Conservation (phyloP, 1,284 basidiomycete species). For the Ganoderma lingzhi region DNA sequence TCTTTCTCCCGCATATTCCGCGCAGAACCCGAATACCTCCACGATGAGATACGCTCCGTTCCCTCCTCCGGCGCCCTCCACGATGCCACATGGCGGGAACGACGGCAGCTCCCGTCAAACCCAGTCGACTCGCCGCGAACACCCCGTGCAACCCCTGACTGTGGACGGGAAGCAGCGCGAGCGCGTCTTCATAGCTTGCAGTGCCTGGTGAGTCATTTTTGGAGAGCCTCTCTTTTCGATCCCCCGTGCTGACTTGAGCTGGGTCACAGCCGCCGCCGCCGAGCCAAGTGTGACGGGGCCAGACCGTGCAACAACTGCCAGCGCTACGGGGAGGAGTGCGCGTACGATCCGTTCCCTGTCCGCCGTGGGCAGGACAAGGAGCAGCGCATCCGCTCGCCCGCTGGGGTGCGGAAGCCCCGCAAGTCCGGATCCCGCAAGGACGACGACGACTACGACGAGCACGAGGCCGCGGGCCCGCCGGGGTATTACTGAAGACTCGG, state of each 20-base stretch:
- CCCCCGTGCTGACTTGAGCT: neutral
- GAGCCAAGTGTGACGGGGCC: conserved; percentile 39
- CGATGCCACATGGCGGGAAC: neutral
- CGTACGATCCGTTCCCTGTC: conserved; percentile 24
- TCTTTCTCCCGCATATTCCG: neutral
- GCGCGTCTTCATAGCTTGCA: conserved; percentile 29
- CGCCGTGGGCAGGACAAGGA: conserved; percentile 32
- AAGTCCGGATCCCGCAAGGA: conserved; percentile 3
- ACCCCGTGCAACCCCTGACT: conserved; percentile 22
- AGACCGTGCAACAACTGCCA: conserved; percentile 38
- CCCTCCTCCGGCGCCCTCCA: neutral
- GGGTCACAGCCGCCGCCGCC: conserved; percentile 28
- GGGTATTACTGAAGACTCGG: neutral
- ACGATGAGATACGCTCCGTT: conserved; percentile 1
- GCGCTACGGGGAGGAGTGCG: conserved; percentile 24
- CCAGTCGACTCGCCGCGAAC: conserved; percentile 16
- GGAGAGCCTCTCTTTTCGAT: neutral
- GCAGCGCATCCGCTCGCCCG: conserved; percentile 28
- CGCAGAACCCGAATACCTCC: neutral
- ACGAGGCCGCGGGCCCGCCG: neutral
- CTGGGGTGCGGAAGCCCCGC: conserved; percentile 21
- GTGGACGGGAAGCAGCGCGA: conserved; percentile 29
- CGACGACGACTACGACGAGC: neutral
- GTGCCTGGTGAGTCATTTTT: conserved; percentile 20
- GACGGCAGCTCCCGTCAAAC: neutral